phyloP scores from a whole-genome alignment of 75 land plant genomes.

The Azolla pinnata region DNA sequence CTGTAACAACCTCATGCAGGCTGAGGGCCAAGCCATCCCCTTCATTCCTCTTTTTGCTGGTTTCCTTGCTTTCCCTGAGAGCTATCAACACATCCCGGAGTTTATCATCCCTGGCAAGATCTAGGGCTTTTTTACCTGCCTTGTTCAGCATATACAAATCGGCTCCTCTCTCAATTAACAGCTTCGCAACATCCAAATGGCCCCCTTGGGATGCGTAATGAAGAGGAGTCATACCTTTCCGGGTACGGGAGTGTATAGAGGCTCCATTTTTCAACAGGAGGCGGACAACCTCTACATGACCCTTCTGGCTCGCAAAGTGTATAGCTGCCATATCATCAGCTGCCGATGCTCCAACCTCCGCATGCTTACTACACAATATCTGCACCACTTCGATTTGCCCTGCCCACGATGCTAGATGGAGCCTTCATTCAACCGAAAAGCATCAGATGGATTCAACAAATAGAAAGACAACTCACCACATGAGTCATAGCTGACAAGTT shows the following conservation, averaged over 20 bases:
- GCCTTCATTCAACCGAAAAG: slow-evolving; percentile 32
- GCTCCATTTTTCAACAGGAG: slow-evolving; percentile 57
- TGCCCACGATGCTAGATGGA: slow-evolving; percentile 96
- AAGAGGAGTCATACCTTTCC: slow-evolving; percentile 81
- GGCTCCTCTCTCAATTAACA: slow-evolving; percentile 66
- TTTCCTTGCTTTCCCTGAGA: too few relatives aligned
- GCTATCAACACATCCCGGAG: slow-evolving; percentile 32
- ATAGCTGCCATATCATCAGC: slow-evolving; percentile 95
- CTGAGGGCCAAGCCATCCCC: too few relatives aligned
- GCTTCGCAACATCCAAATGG: slow-evolving; percentile 50
- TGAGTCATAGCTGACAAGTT: background rate
- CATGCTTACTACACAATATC: slow-evolving; percentile 65
- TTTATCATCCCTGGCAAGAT: slow-evolving; percentile 65
- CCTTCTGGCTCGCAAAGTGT: slow-evolving; percentile 95
- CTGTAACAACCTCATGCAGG: too few relatives aligned
- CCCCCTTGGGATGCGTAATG: slow-evolving; percentile 90
- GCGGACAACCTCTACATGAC: slow-evolving; percentile 73
- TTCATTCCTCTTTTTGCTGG: too few relatives aligned
- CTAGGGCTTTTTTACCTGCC: slow-evolving; percentile 67
- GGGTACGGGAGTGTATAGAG: slow-evolving; percentile 54
- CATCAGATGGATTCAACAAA: background rate
- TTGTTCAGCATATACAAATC: slow-evolving; percentile 49
- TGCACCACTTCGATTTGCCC: slow-evolving; percentile 71
- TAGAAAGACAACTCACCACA: background rate
- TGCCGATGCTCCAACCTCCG: slow-evolving; percentile 82